These are phyloP conservation scores for Hysterium pulicare DNA, from an alignment of 2,329 filamentous ascomycete genomes.

Conservation along the genomic window DNA sequence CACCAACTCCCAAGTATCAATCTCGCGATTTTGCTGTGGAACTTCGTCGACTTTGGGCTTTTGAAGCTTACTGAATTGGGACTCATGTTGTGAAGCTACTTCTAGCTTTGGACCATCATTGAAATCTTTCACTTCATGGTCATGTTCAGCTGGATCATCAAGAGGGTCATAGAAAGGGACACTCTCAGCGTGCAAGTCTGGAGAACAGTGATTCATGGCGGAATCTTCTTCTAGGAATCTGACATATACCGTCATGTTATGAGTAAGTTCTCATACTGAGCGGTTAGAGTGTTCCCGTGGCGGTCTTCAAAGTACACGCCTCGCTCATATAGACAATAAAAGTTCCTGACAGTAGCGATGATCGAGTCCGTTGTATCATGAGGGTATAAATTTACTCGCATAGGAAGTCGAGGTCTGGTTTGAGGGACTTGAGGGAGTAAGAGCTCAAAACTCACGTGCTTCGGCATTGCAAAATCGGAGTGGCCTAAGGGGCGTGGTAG, in stretches of 20 bases:
- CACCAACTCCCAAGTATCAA: too few relatives aligned
- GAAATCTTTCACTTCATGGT: too few relatives aligned
- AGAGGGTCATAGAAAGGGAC: too few relatives aligned
- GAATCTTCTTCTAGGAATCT: slow-evolving; percentile 67
- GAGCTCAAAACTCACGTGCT: slow-evolving; percentile 77
- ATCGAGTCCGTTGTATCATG: slow-evolving; percentile 98
- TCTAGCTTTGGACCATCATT: too few relatives aligned
- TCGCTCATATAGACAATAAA: slow-evolving; percentile 88
- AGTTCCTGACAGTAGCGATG: slow-evolving; percentile 97
- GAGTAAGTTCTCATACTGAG: slow-evolving; percentile 92
- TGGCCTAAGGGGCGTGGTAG: slow-evolving; percentile 25
- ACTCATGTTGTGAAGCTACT: too few relatives aligned
- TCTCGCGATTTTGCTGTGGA: too few relatives aligned
- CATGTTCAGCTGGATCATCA: too few relatives aligned
- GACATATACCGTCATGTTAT: slow-evolving; percentile 92
- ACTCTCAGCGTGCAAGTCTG: too few relatives aligned
- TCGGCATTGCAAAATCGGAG: slow-evolving; percentile 26
- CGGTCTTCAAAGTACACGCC: slow-evolving; percentile 96
- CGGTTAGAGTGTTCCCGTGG: slow-evolving; percentile 84
- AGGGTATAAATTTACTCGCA: slow-evolving; percentile 86
- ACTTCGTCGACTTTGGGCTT: too few relatives aligned
- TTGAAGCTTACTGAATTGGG: too few relatives aligned
- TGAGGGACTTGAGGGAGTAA: slow-evolving; percentile 66
- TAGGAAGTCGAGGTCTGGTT: slow-evolving; percentile 71
- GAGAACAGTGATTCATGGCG: slow-evolving; percentile 44